Evolutionary conservation across 2,329 filamentous ascomycete species (phyloP).

Genomic region (Magnaporthiopsis incrustans): DNA sequence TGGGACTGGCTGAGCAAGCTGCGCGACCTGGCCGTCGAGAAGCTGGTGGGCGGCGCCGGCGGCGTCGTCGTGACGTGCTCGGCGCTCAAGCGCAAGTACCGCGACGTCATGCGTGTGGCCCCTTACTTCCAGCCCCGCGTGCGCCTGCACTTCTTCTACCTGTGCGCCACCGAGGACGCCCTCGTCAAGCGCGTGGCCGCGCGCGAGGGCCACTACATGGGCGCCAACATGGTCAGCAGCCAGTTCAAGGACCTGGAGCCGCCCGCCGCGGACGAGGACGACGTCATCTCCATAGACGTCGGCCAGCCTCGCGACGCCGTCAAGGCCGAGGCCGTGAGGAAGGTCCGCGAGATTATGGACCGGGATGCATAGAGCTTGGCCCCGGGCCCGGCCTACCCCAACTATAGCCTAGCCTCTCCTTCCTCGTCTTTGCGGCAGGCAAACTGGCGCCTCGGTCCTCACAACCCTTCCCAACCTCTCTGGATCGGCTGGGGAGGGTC

Average conservation of each 20-base stretch:
- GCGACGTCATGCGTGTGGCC: conserved; percentile 79
- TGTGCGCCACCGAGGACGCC: conserved; percentile 67
- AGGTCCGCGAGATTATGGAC: conserved; percentile 47
- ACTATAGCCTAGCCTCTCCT: too few species aligned
- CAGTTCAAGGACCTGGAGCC: conserved; percentile 85
- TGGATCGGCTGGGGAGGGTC: too few species aligned
- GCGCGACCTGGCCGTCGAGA: conserved; percentile 57
- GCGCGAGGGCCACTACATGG: conserved; percentile 88
- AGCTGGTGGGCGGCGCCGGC: conserved; percentile 41
- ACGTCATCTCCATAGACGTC: conserved; percentile 66
- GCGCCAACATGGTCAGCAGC: conserved; percentile 87
- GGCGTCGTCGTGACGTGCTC: conserved; percentile 96
- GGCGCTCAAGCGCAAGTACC: conserved; percentile 93
- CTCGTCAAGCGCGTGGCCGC: conserved; percentile 67
- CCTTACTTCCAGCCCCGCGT: conserved; percentile 66
- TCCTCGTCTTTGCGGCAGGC: too few species aligned
- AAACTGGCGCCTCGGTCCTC: too few species aligned
- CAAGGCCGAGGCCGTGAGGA: conserved; percentile 48
- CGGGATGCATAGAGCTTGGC: conserved; percentile 22
- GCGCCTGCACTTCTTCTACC: conserved; percentile 88
- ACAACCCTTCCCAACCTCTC: too few species aligned
- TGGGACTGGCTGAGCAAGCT: conserved; percentile 93
- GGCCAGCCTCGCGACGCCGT: conserved; percentile 51
- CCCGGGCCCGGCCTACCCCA: too few species aligned
- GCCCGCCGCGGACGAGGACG: conserved; percentile 60